Evolutionary conservation across 202 grass and related monocot genomes (phyloP), one percentile per base, ranked within the genome.

Genomic region (Panicum virgatum): DNA sequence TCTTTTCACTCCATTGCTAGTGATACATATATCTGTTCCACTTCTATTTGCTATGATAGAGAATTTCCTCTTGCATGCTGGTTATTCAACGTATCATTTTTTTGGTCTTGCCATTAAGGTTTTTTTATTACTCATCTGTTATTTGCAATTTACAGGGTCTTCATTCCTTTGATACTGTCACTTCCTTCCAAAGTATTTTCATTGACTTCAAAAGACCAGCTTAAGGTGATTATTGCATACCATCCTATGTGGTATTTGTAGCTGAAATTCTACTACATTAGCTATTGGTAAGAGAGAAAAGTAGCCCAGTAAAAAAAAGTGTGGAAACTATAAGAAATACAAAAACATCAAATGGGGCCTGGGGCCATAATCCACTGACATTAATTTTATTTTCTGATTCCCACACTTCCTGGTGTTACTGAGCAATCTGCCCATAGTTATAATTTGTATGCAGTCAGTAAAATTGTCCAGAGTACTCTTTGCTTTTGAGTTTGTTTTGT

Each of bases 131-230:
- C 58, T 69, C 88, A 75, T 73, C 48, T 78, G 12, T 79, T 82
- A 36, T 89, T 64, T 86, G 22, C 47, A 58, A 58, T 76, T 74
- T 85, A 40, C 88, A 99, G 97, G 85, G 79, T 90, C 26, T 90
- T 87, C 30, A 25, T 99, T 89, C 97, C 93, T 38, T 82, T 99
- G 78, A 86, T 99, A 85, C 89, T 96, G 78, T 99, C 91, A 62
- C 89, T 96, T 94, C 97, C 91, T 77, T 83, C 91, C 60, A 92
- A 85, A 75, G 85, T 99, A 79, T 81, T 99, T 76, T 99, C 93
- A 52, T 80, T 96, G 76, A 96, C 93, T 47, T 96, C 91, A 20
- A 96, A 99, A 79, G 93, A 96, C 63, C 91, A 96, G 75, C 83
- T 99, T 72, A 94, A 96, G 97, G 97, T 99, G 78, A 86, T 81